Conservation (phyloP, 345 rosid genomes). For the Pseudoturritis turrita region DNA sequence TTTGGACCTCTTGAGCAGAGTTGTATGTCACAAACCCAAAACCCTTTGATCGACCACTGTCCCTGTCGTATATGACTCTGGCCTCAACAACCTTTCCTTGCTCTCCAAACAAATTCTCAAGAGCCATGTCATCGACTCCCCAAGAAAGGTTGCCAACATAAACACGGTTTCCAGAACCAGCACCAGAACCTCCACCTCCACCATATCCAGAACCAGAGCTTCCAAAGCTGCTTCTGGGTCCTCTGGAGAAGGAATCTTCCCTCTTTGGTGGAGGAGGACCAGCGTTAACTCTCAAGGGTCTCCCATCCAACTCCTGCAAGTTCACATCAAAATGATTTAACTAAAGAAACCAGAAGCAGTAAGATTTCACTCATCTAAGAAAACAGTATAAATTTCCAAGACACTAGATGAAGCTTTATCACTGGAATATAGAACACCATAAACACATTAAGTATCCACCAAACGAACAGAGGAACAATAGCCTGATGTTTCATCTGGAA, state of each 20-base stretch:
- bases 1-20: conserved; percentile 71
- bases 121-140: conserved; percentile 86
- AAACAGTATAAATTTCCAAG: not conserved
- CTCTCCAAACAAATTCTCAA: conserved; percentile 77
- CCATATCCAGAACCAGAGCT: conserved; percentile 30
- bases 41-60: conserved; percentile 93
- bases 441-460: not conserved
- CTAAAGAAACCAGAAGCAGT: conserved; percentile 3
- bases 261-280: conserved; percentile 83
- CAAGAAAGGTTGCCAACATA: conserved; percentile 92
- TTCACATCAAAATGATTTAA: not conserved
- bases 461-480: not conserved
- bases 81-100: conserved; percentile 89
- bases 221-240: conserved; percentile 32
- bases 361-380: not conserved
- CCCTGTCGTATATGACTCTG: conserved; percentile 88
- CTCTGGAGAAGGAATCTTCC: conserved; percentile 46
- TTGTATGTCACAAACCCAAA: conserved; percentile 89
- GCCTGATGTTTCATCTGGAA: not conserved
- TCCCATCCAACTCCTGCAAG: conserved; percentile 83
- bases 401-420: not conserved
- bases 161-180: conserved; percentile 51
- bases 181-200: conserved; percentile 17
- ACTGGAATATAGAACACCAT: not conserved
- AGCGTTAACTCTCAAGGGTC: conserved; percentile 74